phyloP scores from a whole-genome alignment of 352 stramenopile species.

The Phytopythium ostracodes region DNA sequence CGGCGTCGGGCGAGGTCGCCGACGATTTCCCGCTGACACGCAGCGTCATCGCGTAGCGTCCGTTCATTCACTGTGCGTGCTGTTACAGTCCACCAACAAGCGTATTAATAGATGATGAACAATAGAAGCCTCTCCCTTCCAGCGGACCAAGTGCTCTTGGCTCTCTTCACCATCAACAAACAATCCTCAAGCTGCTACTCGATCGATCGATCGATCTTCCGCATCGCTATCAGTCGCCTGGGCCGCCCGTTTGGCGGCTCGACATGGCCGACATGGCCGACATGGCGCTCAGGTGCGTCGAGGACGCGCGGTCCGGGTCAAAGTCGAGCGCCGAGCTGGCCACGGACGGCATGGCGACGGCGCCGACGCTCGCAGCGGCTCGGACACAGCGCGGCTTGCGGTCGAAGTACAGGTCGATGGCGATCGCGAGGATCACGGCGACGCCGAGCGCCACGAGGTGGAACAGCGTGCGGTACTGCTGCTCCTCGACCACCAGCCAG shows the following conservation, averaged over 20 bases:
- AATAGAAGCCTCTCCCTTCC: not conserved
- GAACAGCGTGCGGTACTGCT: conserved; percentile 20
- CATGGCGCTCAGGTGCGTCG: not conserved
- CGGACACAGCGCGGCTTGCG: conserved; percentile 17
- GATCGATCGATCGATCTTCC: too few relatives aligned
- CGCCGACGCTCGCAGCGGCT: conserved; percentile 5
- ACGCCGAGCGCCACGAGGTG: conserved; percentile 24
- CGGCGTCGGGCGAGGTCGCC: conserved; percentile 45
- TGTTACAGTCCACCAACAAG: not conserved
- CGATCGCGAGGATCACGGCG: conserved; percentile 21
- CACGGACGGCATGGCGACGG: conserved; percentile 14
- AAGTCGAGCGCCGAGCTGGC: conserved; percentile 24
- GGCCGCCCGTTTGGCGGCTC: not conserved
- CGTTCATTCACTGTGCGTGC: not conserved
- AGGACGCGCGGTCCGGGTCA: conserved; percentile 3
- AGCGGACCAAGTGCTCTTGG: not conserved
- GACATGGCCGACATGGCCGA: conserved; percentile 5
- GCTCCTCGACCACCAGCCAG: conserved; percentile 25
- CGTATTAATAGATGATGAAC: not conserved
- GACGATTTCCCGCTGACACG: conserved; percentile 48
- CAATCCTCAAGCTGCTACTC: not conserved
- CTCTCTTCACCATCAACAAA: not conserved
- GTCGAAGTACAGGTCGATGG: conserved; percentile 25
- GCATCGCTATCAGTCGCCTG: not conserved
- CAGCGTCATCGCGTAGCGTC: conserved; percentile 29